These are phyloP conservation scores for Senna tora DNA, from an alignment of 306 rosid genomes.

Conservation along the genomic window DNA sequence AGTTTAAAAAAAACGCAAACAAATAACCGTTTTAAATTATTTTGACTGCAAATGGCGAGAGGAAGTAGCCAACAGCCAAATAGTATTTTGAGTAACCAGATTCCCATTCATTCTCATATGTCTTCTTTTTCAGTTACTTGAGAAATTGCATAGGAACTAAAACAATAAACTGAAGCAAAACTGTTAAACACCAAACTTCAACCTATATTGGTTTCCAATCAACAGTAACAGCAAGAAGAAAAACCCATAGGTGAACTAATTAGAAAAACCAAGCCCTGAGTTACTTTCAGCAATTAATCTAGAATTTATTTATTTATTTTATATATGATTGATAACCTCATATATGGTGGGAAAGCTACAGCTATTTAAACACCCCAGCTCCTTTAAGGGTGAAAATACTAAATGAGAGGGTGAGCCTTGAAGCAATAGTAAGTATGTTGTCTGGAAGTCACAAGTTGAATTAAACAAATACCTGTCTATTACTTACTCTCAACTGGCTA, in stretches of 20 bases:
- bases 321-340: neutral
- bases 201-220: neutral
- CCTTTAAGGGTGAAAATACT: no score
- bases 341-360: neutral
- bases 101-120: neutral
- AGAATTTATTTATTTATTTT: neutral
- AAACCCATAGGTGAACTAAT: neutral
- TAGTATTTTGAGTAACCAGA: constrained; percentile 6
- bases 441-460: no score
- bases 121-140: neutral
- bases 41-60: neutral
- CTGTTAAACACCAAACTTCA: neutral
- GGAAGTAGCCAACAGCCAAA: constrained; percentile 7
- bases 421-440: no score
- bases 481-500: neutral
- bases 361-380: neutral
- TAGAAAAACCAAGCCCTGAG: neutral
- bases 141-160: neutral
- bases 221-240: neutral
- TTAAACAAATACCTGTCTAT: neutral
- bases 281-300: neutral
- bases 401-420: no score
- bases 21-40: neutral
- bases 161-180: neutral
- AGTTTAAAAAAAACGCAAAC: no score